Conservation (phyloP, 2,329 filamentous ascomycete genomes). For the Aureobasidium sp. region DNA sequence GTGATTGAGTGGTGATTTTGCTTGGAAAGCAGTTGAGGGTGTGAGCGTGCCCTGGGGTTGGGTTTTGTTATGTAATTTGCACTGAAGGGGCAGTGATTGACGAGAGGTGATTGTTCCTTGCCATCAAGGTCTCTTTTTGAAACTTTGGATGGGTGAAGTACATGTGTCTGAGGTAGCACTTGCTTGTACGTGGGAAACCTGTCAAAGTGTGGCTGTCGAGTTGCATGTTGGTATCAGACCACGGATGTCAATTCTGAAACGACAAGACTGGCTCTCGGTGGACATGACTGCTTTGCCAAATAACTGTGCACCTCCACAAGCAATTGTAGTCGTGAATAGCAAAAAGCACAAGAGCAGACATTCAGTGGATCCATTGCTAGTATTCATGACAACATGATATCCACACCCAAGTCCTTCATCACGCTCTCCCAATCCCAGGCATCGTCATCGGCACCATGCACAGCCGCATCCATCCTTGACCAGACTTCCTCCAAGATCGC, state of each 20-base stretch:
- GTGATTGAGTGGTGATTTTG: background rate
- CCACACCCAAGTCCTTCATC: constrained; percentile 51
- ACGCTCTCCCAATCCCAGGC: constrained; percentile 58
- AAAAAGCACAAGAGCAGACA: background rate
- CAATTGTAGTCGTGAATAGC: background rate
- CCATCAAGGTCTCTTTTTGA: background rate
- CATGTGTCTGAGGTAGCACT: background rate
- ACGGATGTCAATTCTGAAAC: too few relatives aligned
- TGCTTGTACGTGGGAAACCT: background rate
- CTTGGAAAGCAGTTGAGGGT: background rate
- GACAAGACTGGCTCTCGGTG: too few relatives aligned
- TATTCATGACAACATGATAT: constrained; percentile 52
- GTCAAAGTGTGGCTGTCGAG: background rate
- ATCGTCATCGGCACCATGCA: constrained; percentile 46
- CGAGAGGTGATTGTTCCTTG: too few relatives aligned
- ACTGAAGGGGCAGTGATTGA: background rate
- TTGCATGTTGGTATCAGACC: background rate
- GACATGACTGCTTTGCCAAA: too few relatives aligned
- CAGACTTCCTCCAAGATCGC: constrained; percentile 51
- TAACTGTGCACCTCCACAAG: background rate
- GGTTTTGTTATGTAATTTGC: background rate
- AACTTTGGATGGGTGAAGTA: background rate
- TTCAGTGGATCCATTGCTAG: background rate
- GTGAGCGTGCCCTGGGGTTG: too few relatives aligned
- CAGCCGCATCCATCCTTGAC: constrained; percentile 50